Conservation (phyloP, 768 basidiomycete genomes). For the Hygrophorus pudorinus region DNA sequence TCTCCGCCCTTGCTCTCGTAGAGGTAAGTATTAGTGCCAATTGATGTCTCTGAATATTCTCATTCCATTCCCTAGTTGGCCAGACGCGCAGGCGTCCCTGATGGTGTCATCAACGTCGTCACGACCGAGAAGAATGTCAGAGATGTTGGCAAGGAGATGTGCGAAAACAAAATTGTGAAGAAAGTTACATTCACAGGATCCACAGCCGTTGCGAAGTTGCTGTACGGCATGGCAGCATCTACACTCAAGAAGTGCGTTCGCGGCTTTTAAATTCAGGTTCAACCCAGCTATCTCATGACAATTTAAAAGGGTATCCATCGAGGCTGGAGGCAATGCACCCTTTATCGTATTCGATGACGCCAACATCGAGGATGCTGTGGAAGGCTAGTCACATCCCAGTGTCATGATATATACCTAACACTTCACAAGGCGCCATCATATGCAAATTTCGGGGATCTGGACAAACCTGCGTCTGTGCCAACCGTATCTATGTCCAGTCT, state of each 20-base stretch:
- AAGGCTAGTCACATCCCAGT: slow-evolving; percentile 33
- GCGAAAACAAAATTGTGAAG: slow-evolving; percentile 74
- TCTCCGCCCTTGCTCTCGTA: slow-evolving; percentile 82
- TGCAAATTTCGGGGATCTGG: slow-evolving; percentile 78
- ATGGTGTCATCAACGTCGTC: slow-evolving; percentile 92
- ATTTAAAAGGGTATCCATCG: slow-evolving; percentile 49
- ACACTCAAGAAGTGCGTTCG: slow-evolving; percentile 70
- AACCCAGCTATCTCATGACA: background rate
- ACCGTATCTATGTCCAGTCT: slow-evolving; percentile 89
- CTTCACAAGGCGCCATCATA: slow-evolving; percentile 44
- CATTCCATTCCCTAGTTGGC: slow-evolving; percentile 42
- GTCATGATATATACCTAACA: background rate
- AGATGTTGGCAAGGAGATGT: slow-evolving; percentile 92
- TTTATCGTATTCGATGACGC: slow-evolving; percentile 98
- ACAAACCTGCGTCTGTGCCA: slow-evolving; percentile 83
- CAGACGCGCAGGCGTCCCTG: slow-evolving; percentile 83
- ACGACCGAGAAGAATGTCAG: slow-evolving; percentile 76
- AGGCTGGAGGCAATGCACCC: slow-evolving; percentile 91
- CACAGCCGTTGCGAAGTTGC: slow-evolving; percentile 66
- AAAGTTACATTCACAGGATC: slow-evolving; percentile 93
- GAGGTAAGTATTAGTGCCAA: slow-evolving; percentile 43
- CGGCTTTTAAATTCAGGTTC: background rate
- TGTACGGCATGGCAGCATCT: slow-evolving; percentile 62
- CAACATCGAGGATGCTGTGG: slow-evolving; percentile 85
- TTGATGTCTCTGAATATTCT: background rate